Evolutionary conservation across 352 stramenopile genomes (phyloP).

Genomic region (Globisporangium rhizosaccharum): DNA sequence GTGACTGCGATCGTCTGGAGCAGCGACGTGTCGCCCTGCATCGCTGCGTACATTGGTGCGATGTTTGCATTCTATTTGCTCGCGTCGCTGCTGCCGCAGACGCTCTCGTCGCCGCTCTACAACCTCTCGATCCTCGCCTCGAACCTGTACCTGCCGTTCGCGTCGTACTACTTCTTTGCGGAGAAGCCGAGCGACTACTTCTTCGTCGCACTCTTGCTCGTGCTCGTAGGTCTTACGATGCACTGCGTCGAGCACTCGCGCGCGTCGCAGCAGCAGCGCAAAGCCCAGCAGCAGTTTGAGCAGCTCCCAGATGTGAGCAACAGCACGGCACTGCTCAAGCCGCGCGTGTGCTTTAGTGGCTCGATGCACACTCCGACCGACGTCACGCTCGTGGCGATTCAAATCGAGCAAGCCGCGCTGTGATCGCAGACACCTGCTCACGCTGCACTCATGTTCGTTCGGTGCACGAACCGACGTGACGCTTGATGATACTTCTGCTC

Average conservation of each 20-base stretch:
- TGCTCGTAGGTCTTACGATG: slow-evolving; percentile 26
- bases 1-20: slow-evolving; percentile 26
- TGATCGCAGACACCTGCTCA: not conserved
- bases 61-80: slow-evolving; percentile 39
- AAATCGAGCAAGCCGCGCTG: slow-evolving; percentile 14
- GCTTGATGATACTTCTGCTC: too few species aligned
- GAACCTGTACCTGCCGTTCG: slow-evolving; percentile 32
- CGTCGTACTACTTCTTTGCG: slow-evolving; percentile 22
- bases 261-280: not conserved
- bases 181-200: slow-evolving; percentile 16
- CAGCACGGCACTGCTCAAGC: not conserved
- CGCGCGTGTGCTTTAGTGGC: slow-evolving; percentile 19
- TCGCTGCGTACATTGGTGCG: slow-evolving; percentile 25
- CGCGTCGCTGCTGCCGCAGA: slow-evolving; percentile 25
- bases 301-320: not conserved
- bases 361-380: slow-evolving; percentile 21
- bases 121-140: slow-evolving; percentile 31
- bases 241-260: slow-evolving; percentile 18
- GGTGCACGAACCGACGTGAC: too few species aligned
- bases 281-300: not conserved
- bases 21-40: slow-evolving; percentile 17
- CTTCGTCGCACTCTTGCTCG: slow-evolving; percentile 18
- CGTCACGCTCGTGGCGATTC: slow-evolving; percentile 9
- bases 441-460: too few species aligned
- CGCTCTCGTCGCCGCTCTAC: slow-evolving; percentile 26